Base-by-base conservation (phyloP, 1,284 basidiomycete species). In the Cutaneotrichosporon cutaneum region DNA sequence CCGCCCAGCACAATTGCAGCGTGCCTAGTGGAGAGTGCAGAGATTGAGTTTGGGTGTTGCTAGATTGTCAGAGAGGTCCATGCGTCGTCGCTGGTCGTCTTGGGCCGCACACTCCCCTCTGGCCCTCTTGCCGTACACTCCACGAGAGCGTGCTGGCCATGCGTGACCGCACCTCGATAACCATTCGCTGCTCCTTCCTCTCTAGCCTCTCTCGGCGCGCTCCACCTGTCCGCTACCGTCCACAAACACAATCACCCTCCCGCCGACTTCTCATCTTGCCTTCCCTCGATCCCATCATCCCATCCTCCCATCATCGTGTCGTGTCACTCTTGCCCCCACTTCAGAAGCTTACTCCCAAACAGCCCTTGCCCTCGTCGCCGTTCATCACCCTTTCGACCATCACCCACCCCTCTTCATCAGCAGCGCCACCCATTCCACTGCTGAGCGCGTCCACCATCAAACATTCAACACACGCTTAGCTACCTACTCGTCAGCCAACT, bases 391-490 rank as follows among this genome's bases (percentile, higher is more conserved):
- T 35, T 35, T 35, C 47, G 22, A 26, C 14, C 47, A 48, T 48
- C 33, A 50, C 30, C 24, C 30, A 39, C 6, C 39, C 16, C 39
- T 8, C 39, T 18, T 42, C 18, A n/a, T n/a, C 39, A 42, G 8
- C 10, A 36, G 30, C 30, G 30, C 35, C 35, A 36, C 39, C 16
- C 39, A n/a, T 42, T 42, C 39, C 18, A 7, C 18, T 42, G 39
- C 39, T 42, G 18, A 42, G 39, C 7, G 39, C 7, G 39, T 18
- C 18, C 39, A 14, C 10, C 16, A 16, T 18, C 39, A 27, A 32
- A 51, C 48, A 32, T 51, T 51, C 48, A 51, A 51, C 48, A 27
- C 48, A 8, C 26, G 26, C 26, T 9, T 51, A 30, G 26, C 26
- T 18, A 10, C 2, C 14, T 27, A 30, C 26, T 22, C 18, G 39